Conservation (phyloP, 805 yeast genomes). For the Barnettozyma pratensis region DNA sequence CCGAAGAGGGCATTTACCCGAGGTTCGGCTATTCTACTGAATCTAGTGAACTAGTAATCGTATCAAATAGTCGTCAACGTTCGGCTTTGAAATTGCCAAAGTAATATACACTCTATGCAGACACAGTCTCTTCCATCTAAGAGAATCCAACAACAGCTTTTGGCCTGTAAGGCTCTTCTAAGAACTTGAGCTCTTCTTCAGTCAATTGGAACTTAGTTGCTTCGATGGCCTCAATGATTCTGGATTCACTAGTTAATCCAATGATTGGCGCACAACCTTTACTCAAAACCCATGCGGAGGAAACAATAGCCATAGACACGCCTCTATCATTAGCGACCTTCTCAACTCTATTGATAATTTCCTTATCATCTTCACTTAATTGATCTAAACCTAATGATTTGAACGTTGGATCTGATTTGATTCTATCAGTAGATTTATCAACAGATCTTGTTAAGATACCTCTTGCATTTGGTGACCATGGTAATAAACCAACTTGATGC, state of each 20-base stretch:
- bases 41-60: too few species aligned
- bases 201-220: constrained; percentile 37
- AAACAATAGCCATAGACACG: constrained; percentile 47
- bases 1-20: too few species aligned
- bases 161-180: constrained; percentile 22
- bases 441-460: constrained; percentile 51
- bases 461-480: constrained; percentile 57
- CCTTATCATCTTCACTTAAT: constrained; percentile 13
- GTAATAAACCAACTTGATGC: constrained; percentile 52
- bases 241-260: constrained; percentile 43
- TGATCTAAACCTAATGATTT: constrained; percentile 16
- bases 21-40: too few species aligned
- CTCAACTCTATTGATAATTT: constrained; percentile 48
- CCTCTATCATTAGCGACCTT: constrained; percentile 41
- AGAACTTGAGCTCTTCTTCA: constrained; percentile 15
- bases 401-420: constrained; percentile 16
- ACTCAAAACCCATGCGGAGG: constrained; percentile 48
- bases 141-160: constrained; percentile 17
- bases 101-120: too few species aligned
- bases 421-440: constrained; percentile 10
- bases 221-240: constrained; percentile 48
- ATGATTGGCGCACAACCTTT: constrained; percentile 53
- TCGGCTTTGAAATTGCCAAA: too few species aligned
- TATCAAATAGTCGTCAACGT: too few species aligned
- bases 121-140: neutral